Evolutionary conservation across 208 protist species (phyloP), one percentile per base, ranked within the genome.

Genomic region (Trypanosomatidae sp.): DNA sequence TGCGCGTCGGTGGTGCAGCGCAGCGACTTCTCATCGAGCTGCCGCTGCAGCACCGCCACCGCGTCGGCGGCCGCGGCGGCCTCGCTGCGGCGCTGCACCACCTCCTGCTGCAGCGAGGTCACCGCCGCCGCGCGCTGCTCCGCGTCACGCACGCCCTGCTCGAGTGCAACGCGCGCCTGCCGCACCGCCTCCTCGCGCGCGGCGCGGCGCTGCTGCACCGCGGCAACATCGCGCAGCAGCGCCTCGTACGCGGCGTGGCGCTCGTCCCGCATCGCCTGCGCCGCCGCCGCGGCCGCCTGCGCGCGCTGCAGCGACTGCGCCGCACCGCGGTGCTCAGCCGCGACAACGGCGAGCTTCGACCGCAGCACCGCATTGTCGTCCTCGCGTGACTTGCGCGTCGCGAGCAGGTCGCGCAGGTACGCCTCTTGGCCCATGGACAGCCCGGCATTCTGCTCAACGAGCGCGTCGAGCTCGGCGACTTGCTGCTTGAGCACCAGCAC

Each of bases 401-500:
- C 43, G 35, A 96, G 61, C 10, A 99, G 71, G 21, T 98, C 94
- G 27, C 93, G 91, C 20, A 98, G 70, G 40, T 93, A 89, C 18
- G 78, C 73, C 53, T 98, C 95, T 43, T 99, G 90, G 4, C 94
- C 91, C 23, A 97, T 56, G 32, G 77, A 88, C 28, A 97, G 74
- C 4, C 86, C 85, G 2, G 81, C 85, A 33, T 80, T 95, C 49
- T 96, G 84, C 47, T 98, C 93, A 8, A 98, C 91, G 16, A 96
- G 53, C 16, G 83, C 48, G 35, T 88, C 94, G 4, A 99, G 73
- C 28, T 96, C 89, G 1, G 71, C 56, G 13, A 99, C 95, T 50
- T 99, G 95, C 35, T 84, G 53, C 46, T 96, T 96, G 4, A 99
- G 76, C 22, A 78, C 48, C 28, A 91, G 66, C 47, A 98, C 96